Base-by-base conservation (phyloP, 495 filamentous ascomycete genomes). In the Cenococcum geophilum region DNA sequence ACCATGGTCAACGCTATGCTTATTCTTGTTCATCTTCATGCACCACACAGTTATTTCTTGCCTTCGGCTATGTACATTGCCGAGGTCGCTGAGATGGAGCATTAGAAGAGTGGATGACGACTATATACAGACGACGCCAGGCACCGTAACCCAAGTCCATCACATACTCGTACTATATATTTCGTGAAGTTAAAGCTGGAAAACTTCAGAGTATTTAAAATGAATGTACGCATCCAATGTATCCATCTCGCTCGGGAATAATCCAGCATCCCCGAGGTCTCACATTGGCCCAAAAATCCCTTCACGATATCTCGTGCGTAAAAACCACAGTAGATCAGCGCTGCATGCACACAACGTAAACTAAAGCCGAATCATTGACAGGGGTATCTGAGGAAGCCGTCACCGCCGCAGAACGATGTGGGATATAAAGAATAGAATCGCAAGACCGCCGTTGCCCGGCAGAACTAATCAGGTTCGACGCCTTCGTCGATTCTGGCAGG, bases 401-500 rank as follows among this genome's bases (percentile, higher is more conserved):
- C 40, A 45, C 18, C 40, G 18, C 11, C 40, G 12, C 40, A 45
- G 40, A 18, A 45, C 4, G 40, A 45, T 2, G 40, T 14, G 18
- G 40, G n/a, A 63, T 58, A 16, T 50, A 37, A 20, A 32, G 40
- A 58, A 58, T 16, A n/a, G 12, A 14, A 35, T 4, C 40, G 40
- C 40, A 45, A 32, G 27, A 32, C 27, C 11, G 18, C 11, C 40
- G 11, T 16, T 45, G 4, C 12, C 4, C 11, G 11, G 21, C 48
- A 45, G 23, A 54, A 12, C 47, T 34, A 66, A 50, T 67, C 68
- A 12, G 68, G 69, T 62, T 76, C 73, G 25, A 65, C 25, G 27
- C 50, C 71, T 59, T 76, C 74, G 6, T 75, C 74, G 55, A 76
- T 75, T 65, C 68, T 66, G 5, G 69, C 55, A 22, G 74, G 74